Evolutionary conservation across 2,329 filamentous ascomycete species (phyloP).

Genomic region (Penicillium italicum): DNA sequence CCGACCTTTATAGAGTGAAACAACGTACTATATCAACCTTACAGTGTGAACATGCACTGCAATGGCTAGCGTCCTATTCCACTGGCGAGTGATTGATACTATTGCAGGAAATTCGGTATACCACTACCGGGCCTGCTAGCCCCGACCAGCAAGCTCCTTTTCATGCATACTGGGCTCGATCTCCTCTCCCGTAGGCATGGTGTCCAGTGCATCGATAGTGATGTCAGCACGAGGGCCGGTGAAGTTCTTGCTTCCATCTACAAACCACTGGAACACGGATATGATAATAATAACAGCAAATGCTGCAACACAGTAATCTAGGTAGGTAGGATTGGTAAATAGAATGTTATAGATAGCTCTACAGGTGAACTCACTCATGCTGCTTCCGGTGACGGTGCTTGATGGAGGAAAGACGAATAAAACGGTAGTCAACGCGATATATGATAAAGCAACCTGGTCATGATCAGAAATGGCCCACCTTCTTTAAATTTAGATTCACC

Average conservation of each 20-base stretch:
- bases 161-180: background rate
- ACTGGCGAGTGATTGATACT: background rate
- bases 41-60: background rate
- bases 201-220: slow-evolving; percentile 15
- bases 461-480: slow-evolving; percentile 2
- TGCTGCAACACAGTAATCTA: slow-evolving; percentile 47
- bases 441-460: slow-evolving; percentile 53
- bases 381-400: slow-evolving; percentile 59
- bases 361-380: slow-evolving; percentile 59
- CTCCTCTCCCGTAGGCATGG: slow-evolving; percentile 1
- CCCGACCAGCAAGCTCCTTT: slow-evolving; percentile 1
- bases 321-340: background rate
- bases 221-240: slow-evolving; percentile 49
- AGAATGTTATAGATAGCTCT: background rate
- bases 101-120: too few species aligned
- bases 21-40: background rate
- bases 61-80: background rate
- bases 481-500: background rate
- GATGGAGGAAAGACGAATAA: slow-evolving; percentile 70
- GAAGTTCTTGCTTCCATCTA: slow-evolving; percentile 60
- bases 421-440: slow-evolving; percentile 65
- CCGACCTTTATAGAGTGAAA: too few species aligned
- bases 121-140: background rate
- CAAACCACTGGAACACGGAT: slow-evolving; percentile 56
- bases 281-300: slow-evolving; percentile 57